Conservation (phyloP, 1,139 yeast species). For the Kurtzmaniella quercitrusa region DNA sequence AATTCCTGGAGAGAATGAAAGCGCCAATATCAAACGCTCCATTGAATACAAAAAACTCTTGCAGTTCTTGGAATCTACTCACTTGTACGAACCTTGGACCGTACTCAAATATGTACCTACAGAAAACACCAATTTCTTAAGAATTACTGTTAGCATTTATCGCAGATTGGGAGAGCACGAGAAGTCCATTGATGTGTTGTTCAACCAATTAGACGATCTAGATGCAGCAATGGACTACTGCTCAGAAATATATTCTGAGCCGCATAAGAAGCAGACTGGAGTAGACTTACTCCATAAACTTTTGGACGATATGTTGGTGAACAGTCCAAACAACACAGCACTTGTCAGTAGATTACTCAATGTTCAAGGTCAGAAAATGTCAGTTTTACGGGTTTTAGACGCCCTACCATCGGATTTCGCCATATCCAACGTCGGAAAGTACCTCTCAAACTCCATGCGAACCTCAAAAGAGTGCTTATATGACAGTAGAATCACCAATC, state of each 20-base stretch:
- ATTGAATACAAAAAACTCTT: constrained; percentile 31
- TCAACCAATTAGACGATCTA: constrained; percentile 55
- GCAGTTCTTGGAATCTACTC: constrained; percentile 30
- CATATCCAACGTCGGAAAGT: constrained; percentile 38
- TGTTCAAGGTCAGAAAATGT: constrained; percentile 52
- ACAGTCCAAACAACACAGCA: constrained; percentile 25
- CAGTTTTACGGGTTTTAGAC: constrained; percentile 45
- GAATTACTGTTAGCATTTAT: constrained; percentile 56
- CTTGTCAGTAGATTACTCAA: constrained; percentile 42
- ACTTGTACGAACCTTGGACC: constrained; percentile 44
- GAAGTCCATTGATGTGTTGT: constrained; percentile 60
- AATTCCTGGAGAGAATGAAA: constrained; percentile 8
- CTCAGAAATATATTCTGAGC: constrained; percentile 39
- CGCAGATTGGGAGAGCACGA: constrained; percentile 59
- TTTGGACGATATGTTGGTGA: constrained; percentile 34
- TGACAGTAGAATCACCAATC: constrained; percentile 26
- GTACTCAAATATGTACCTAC: constrained; percentile 36
- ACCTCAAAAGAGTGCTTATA: constrained; percentile 21
- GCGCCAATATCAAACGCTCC: constrained; percentile 13
- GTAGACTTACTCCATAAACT: constrained; percentile 30
- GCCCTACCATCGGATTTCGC: constrained; percentile 50
- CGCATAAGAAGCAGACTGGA: constrained; percentile 37
- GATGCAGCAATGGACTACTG: constrained; percentile 60
- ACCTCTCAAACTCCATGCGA: constrained; percentile 46
- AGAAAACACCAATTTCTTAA: constrained; percentile 27